Conservation (phyloP, 2,329 filamentous ascomycete species). For the Xylaria digitata region DNA sequence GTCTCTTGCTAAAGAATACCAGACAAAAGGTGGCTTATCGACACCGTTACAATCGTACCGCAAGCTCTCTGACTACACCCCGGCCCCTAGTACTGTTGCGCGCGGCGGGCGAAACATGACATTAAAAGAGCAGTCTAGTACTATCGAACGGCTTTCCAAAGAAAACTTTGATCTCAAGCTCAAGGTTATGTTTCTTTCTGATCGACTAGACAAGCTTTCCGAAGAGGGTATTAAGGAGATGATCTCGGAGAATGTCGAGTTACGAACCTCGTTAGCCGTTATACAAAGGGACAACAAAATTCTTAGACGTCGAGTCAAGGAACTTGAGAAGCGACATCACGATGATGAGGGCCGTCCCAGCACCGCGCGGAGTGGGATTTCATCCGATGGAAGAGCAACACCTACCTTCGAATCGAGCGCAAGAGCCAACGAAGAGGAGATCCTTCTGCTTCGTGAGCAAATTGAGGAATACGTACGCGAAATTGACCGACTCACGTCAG, state of each 20-base stretch:
- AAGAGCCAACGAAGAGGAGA: constrained; percentile 83
- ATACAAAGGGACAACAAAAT: constrained; percentile 91
- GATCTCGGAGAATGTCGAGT: constrained; percentile 96
- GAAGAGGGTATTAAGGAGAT: constrained; percentile 98
- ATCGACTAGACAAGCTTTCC: constrained; percentile 90
- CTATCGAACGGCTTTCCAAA: constrained; percentile 94
- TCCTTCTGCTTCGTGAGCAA: constrained; percentile 84
- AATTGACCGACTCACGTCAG: constrained; percentile 83
- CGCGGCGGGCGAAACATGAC: constrained; percentile 79
- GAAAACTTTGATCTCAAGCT: constrained; percentile 98
- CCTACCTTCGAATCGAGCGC: constrained; percentile 68
- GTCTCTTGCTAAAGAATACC: constrained; percentile 86
- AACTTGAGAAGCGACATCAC: constrained; percentile 81
- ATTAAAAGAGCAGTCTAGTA: constrained; percentile 96
- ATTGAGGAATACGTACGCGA: constrained; percentile 86
- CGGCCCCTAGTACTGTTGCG: constrained; percentile 61
- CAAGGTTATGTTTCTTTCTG: constrained; percentile 96
- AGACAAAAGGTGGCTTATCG: constrained; percentile 74
- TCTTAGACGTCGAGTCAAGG: constrained; percentile 82
- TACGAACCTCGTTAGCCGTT: constrained; percentile 89
- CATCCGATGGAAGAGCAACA: constrained; percentile 68
- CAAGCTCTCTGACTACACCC: constrained; percentile 65
- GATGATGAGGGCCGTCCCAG: constrained; percentile 72
- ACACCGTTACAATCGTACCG: constrained; percentile 60
- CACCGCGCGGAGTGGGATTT: constrained; percentile 66